phyloP scores from a whole-genome alignment of 2,329 filamentous ascomycete species.

The Cladosporium sp. region DNA sequence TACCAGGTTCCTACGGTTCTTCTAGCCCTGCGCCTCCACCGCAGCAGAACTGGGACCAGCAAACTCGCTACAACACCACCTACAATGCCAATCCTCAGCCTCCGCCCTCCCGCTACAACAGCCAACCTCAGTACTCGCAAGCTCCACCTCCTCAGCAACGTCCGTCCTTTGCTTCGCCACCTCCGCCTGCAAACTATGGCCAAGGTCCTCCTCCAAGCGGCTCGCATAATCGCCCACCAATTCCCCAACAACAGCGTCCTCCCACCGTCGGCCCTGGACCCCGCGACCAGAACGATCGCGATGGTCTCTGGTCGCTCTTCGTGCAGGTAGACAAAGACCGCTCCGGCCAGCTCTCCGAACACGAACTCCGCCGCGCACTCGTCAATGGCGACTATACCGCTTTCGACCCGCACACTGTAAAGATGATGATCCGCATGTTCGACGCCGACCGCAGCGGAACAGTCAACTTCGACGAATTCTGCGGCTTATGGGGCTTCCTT shows the following conservation, averaged over 20 bases:
- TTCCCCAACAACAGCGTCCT: constrained; percentile 41
- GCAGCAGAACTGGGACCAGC: constrained; percentile 15
- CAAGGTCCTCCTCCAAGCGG: constrained; percentile 49
- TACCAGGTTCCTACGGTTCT: constrained; percentile 36
- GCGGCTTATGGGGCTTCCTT: constrained; percentile 91
- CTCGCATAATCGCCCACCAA: constrained; percentile 60
- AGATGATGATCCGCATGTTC: constrained; percentile 99
- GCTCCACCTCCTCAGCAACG: constrained; percentile 23
- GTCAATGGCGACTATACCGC: constrained; percentile 95
- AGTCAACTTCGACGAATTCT: constrained; percentile 94
- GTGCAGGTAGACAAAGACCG: constrained; percentile 83
- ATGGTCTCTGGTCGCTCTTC: constrained; percentile 74
- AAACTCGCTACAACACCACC: constrained; percentile 20
- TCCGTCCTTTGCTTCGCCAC: constrained; percentile 37
- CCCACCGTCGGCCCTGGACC: constrained; percentile 46
- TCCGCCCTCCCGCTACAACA: constrained; percentile 30
- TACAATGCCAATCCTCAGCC: constrained; percentile 27
- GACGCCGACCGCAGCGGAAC: constrained; percentile 83
- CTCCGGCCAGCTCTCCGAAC: constrained; percentile 76
- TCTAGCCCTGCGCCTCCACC: constrained; percentile 25
- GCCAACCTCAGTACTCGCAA: constrained; percentile 33
- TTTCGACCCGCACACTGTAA: constrained; percentile 89
- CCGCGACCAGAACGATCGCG: constrained; percentile 61
- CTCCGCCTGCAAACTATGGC: constrained; percentile 48
- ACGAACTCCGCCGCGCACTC: constrained; percentile 80